Base-by-base conservation (phyloP, 441 rosid genomes). In the Rhodomyrtus psidioides region DNA sequence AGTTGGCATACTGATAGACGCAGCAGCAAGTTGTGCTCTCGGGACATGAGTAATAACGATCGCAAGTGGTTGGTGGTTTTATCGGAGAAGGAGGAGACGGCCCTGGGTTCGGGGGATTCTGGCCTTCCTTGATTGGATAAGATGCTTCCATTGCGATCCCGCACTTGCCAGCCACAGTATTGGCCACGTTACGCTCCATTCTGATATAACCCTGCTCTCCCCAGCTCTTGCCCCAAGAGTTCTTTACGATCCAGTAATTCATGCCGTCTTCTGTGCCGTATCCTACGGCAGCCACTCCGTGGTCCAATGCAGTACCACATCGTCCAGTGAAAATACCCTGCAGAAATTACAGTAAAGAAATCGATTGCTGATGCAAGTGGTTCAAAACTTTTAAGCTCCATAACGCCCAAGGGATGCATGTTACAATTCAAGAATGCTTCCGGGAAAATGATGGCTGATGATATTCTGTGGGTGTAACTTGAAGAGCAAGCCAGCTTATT, bases 71-170 rank as follows among this genome's bases (percentile, higher is more conserved):
- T 8, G 98, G 98, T 65, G 99, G 99, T 85, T 86, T 91, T 9
- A 93, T 55, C 17, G 98, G 98, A 82, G 98, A 91, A 14, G 99
- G 99, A 1, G 99, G 99, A n/a, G 98, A 94, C 0, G 99, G 99
- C 4, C 98, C 98, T 1, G 99, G 99, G 83, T 96, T 94, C 3
- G 99, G 99, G 4, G 98, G 99, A 86, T 96, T 96, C 81, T 87
- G 91, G 76, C 98, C 93, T 17, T 87, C 91, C 93, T 96, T 96
- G 76, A 95, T 86, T 2, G 99, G 98, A 87, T 95, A 96, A 21
- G 99, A 96, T 55, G 98, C 90, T 70, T 95, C 95, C 83, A 96
- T 83, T 9, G 97, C 98, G 86, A 96, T 96, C 70, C 99, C 99
- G 88, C 99, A 96, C 89, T 93, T 95, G 3, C 98, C 99, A 0